Conservation (phyloP, 352 stramenopile species). For the Globisporangium heterothallicum region DNA sequence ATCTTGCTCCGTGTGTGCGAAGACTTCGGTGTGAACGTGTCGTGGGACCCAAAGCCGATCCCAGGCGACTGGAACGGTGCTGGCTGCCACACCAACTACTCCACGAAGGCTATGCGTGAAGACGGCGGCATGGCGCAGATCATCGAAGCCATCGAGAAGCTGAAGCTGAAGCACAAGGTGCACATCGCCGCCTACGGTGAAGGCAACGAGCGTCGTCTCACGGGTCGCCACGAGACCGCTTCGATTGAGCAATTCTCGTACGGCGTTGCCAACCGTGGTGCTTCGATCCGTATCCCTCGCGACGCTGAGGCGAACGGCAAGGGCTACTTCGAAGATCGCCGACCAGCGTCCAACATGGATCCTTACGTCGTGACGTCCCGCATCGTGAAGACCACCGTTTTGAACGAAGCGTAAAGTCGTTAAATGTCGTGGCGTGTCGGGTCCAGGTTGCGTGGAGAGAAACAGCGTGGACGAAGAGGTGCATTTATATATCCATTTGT, state of each 20-base stretch:
- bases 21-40: conserved; percentile 96
- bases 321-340: conserved; percentile 94
- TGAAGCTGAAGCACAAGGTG: conserved; percentile 95
- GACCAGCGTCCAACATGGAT: conserved; percentile 97
- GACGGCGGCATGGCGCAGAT: conserved; percentile 91
- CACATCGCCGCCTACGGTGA: conserved; percentile 96
- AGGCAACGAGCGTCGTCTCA: conserved; percentile 96
- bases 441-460: too few relatives aligned
- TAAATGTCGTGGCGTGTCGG: neutral
- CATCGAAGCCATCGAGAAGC: conserved; percentile 97
- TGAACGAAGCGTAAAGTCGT: conserved; percentile 38
- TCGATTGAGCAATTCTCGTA: conserved; percentile 96
- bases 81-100: conserved; percentile 96
- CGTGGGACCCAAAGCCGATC: conserved; percentile 97
- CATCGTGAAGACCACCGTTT: conserved; percentile 95
- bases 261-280: conserved; percentile 96
- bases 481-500: conserved; percentile 1
- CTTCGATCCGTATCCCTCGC: conserved; percentile 91
- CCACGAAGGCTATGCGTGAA: conserved; percentile 94
- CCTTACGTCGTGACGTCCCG: conserved; percentile 96
- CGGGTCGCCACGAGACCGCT: conserved; percentile 94
- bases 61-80: conserved; percentile 97
- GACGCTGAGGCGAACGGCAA: conserved; percentile 88
- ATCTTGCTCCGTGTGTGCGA: conserved; percentile 96
- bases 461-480: neutral